These are phyloP conservation scores for Penicillium sp. DNA, from an alignment of 2,329 filamentous ascomycete species.

Conservation along the genomic window DNA sequence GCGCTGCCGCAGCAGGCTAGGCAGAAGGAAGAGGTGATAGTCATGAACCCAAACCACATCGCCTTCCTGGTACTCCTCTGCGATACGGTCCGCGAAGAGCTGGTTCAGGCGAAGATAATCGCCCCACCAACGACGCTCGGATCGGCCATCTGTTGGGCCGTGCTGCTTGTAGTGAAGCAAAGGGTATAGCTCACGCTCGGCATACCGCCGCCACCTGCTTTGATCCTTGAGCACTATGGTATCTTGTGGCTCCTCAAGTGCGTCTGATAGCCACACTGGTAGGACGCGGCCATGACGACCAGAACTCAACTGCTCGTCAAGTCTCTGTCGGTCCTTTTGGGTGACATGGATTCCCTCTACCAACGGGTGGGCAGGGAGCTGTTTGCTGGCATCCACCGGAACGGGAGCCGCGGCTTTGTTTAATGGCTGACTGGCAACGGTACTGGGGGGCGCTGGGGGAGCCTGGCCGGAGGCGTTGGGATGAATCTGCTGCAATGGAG, in stretches of 20 bases:
- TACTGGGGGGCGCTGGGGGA: constrained; percentile 34
- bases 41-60: constrained; percentile 93
- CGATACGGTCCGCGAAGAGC: constrained; percentile 84
- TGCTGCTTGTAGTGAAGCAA: constrained; percentile 96
- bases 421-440: constrained; percentile 45
- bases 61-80: constrained; percentile 86
- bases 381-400: constrained; percentile 65
- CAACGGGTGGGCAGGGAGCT: constrained; percentile 59
- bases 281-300: constrained; percentile 76
- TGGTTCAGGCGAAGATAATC: constrained; percentile 94
- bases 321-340: constrained; percentile 66
- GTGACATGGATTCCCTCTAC: constrained; percentile 71
- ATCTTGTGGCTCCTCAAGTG: constrained; percentile 69
- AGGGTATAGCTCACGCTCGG: constrained; percentile 87
- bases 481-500: constrained; percentile 33
- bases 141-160: constrained; percentile 80
- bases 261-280: constrained; percentile 87
- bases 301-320: constrained; percentile 73
- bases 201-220: constrained; percentile 82
- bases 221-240: constrained; percentile 76
- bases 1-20: constrained; percentile 82
- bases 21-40: constrained; percentile 88
- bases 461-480: constrained; percentile 28
- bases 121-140: constrained; percentile 80
- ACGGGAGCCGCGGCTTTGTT: constrained; percentile 80